Evolutionary conservation across 2,329 filamentous ascomycete genomes (phyloP), one percentile per base, ranked within the genome.

Genomic region (Aquanectria penicillioides): DNA sequence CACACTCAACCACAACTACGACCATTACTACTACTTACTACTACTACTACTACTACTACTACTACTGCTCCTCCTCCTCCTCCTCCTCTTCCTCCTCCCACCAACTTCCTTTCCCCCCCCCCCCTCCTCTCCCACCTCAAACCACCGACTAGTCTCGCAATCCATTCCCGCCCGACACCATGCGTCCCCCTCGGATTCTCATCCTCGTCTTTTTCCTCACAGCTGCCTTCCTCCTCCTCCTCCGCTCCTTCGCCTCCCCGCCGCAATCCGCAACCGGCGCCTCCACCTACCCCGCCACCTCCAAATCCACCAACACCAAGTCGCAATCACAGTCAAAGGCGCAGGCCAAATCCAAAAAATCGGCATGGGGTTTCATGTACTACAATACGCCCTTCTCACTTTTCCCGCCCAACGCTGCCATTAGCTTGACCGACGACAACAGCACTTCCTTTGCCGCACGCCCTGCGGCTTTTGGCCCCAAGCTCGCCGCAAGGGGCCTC

Each of bases 371-470:
- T 33, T 79, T 92, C 63, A 87, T 92, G 76, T 89, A 89, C 63
- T 91, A 92, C 75, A 88, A 87, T 58, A 83, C 88, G 5, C 89
- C 94, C 1, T 92, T 94, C 64, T 93, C 92, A 17, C 87, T 99
- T 18, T 99, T 99, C 74, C 94, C 94, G 5, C 94, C 94, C 4
- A 97, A 95, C 64, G 95, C 95, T 43, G 91, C 96, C 70, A 97
- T 99, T 74, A 97, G 92, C 75, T 85, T 99, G 61, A 97, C 94
- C 71, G 93, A 98, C 76, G 95, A 99, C 77, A 99, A 99, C 77
- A 97, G 93, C 67, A 99, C 95, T 11, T 97, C 96, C 68, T 99
- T 99, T 78, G 84, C 97, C 53, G 94, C 95, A 37, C 86, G 95
- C 44, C 95, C 95, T 59, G 95, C 95, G 50, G 94, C 93, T 33